Conservation (phyloP, 1,284 basidiomycete genomes). For the Ganoderma multipileum region DNA sequence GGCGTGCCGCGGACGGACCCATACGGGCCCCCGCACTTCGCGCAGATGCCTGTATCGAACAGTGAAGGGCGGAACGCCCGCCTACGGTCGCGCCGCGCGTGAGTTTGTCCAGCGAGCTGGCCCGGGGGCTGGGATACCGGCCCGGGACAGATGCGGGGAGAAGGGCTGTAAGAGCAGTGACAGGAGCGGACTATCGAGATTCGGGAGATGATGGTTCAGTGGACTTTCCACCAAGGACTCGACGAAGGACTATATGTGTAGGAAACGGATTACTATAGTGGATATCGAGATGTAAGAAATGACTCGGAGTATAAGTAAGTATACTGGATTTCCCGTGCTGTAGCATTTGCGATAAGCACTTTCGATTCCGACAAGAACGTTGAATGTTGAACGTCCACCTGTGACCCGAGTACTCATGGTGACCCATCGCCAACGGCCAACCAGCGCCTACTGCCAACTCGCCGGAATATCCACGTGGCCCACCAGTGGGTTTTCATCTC, state of each 20-base stretch:
- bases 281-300: neutral
- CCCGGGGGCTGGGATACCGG: too few species aligned
- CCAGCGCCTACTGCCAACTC: too few species aligned
- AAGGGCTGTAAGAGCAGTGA: neutral
- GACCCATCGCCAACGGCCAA: too few species aligned
- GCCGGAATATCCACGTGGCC: too few species aligned
- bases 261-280: neutral
- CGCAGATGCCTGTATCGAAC: neutral
- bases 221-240: neutral
- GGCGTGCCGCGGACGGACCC: constrained; percentile 10
- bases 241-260: too few species aligned
- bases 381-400: too few species aligned
- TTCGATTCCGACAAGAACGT: neutral
- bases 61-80: neutral
- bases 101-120: neutral
- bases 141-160: too few species aligned
- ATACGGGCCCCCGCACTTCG: constrained; percentile 10
- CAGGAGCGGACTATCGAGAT: neutral
- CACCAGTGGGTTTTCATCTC: too few species aligned
- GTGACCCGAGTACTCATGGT: too few species aligned
- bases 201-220: neutral
- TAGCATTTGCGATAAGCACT: neutral
- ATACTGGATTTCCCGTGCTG: neutral
- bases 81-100: neutral
- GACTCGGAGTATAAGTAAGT: too few species aligned